Evolutionary conservation across 78 protist species (phyloP).

Genomic region (Dictyostelium capitatum): DNA sequence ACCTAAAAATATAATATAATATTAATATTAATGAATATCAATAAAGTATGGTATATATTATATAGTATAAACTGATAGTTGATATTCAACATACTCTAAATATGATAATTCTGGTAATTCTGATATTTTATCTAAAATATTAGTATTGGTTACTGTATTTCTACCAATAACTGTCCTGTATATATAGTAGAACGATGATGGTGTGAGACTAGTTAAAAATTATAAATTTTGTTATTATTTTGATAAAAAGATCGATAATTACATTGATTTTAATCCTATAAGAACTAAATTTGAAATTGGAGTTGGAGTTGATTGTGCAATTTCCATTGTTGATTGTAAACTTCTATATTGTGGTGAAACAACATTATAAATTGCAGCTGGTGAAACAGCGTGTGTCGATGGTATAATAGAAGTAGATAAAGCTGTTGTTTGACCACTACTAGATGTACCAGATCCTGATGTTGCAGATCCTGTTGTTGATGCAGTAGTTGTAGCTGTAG

Average conservation of each 20-base stretch:
- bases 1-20: neutral
- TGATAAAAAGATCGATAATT: neutral
- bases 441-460: neutral
- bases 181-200: no score
- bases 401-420: no score
- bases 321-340: neutral
- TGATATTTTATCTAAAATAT: neutral
- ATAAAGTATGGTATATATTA: no score
- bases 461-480: neutral
- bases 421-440: neutral
- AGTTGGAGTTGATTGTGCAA: no score
- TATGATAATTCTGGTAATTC: neutral
- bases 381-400: neutral
- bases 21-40: no score
- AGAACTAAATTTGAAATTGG: neutral
- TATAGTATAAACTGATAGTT: no score
- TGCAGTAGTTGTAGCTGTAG: neutral
- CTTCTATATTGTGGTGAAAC: no score
- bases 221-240: no score
- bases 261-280: neutral
- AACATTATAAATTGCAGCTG: no score
- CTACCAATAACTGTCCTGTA: neutral
- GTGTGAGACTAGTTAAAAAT: no score
- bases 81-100: neutral
- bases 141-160: neutral